These are phyloP conservation scores for Sporobolomyces roseus DNA, from an alignment of 768 basidiomycete species.

Conservation along the genomic window DNA sequence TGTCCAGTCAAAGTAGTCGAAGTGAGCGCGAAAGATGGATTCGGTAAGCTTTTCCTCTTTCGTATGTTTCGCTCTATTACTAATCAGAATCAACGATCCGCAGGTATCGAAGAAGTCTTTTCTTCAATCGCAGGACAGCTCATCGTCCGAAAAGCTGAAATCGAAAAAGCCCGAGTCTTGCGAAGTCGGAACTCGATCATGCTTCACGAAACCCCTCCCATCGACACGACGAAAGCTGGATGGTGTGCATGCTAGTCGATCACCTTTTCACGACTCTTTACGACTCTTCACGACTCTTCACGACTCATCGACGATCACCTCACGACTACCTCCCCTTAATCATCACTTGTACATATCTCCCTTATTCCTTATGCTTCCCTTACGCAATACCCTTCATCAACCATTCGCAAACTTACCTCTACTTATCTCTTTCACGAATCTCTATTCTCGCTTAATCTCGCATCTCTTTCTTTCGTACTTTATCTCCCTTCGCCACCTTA, in stretches of 20 bases:
- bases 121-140: conserved; percentile 73
- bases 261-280: not conserved
- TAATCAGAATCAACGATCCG: not conserved
- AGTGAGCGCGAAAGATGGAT: conserved; percentile 84
- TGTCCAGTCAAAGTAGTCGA: conserved; percentile 85
- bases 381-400: not conserved
- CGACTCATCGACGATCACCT: not conserved
- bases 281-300: not conserved
- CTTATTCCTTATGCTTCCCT: not conserved
- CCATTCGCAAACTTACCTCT: not conserved
- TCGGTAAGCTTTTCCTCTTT: conserved; percentile 55
- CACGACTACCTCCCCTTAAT: not conserved
- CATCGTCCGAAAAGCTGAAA: conserved; percentile 69
- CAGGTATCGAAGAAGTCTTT: conserved; percentile 80
- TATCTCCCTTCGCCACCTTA: not conserved
- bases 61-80: conserved; percentile 1
- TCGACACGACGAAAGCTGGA: conserved; percentile 6
- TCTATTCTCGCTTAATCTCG: not conserved
- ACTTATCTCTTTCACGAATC: not conserved
- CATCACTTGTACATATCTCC: not conserved
- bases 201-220: conserved; percentile 50
- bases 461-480: not conserved
- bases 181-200: conserved; percentile 80
- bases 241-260: conserved; percentile 33
- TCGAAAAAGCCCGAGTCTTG: conserved; percentile 74